Percentiles rank a stretch among this genome's conserved stretches.
These are phyloP conservation scores for Yarrowia sp. DNA, from an alignment of 805 yeast genomes.

Conservation along the genomic window DNA sequence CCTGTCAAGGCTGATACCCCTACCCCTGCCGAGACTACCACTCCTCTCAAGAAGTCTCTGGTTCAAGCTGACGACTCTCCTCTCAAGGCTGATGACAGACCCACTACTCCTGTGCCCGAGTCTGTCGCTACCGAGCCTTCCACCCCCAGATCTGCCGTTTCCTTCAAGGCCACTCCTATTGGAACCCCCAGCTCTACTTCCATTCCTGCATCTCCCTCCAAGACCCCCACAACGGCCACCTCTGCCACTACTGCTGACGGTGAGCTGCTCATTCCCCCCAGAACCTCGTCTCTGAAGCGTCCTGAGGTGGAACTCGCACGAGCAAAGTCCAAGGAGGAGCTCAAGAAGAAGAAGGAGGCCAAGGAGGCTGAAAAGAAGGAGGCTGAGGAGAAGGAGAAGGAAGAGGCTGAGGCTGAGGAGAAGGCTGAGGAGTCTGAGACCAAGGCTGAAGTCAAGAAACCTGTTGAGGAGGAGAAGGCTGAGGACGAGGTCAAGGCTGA, in stretches of 20 bases:
- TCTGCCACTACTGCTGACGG: conserved; percentile 4
- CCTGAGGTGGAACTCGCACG: background rate
- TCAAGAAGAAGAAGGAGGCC: conserved; percentile 32
- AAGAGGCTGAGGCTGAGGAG: conserved; percentile 41
- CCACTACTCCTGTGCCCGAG: background rate
- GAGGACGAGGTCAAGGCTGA: conserved; percentile 45
- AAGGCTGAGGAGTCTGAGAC: conserved; percentile 3
- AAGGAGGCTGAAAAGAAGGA: conserved; percentile 41
- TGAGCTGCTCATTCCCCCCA: conserved; percentile 21
- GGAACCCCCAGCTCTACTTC: background rate
- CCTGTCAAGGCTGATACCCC: background rate
- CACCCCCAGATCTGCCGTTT: background rate
- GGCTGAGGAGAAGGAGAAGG: background rate
- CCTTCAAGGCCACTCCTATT: conserved; percentile 2
- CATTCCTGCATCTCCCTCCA: conserved; percentile 13
- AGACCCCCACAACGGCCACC: conserved; percentile 25
- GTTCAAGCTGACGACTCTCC: conserved; percentile 14
- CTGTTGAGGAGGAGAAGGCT: conserved; percentile 36
- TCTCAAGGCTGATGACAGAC: background rate
- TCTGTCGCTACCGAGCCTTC: background rate
- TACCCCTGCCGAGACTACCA: background rate
- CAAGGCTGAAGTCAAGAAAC: conserved; percentile 35
- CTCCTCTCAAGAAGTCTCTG: conserved; percentile 15
- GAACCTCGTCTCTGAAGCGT: conserved; percentile 25
- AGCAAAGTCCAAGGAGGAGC: conserved; percentile 39